Percentiles rank a stretch among this genome's conserved stretches.
phyloP scores from a whole-genome alignment of 1,139 yeast species.

The Keqinozyma sinolaborantium region DNA sequence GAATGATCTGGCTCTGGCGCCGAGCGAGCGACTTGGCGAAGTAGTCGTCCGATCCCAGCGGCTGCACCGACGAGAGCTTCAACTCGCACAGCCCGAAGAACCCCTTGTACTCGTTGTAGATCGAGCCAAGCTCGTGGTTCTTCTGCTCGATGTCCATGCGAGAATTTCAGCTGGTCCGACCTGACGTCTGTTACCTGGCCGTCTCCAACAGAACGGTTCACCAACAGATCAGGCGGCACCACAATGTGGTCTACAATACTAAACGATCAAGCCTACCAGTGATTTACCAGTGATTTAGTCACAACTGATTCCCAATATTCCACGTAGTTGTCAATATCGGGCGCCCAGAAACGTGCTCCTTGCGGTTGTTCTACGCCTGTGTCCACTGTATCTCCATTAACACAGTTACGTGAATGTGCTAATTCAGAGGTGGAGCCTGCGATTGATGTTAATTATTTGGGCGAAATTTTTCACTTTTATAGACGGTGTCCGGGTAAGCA shows the following conservation, averaged over 20 bases:
- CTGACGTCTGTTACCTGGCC: too few relatives aligned
- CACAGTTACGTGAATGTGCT: conserved; percentile 7
- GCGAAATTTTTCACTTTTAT: conserved; percentile 5
- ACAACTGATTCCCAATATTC: conserved; percentile 57
- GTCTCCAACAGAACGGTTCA: too few relatives aligned
- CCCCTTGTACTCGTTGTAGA: conserved; percentile 23
- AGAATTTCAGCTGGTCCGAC: too few relatives aligned
- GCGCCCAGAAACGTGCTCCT: conserved; percentile 60
- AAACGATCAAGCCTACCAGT: too few relatives aligned
- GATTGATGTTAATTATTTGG: conserved; percentile 37
- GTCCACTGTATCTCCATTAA: conserved; percentile 21
- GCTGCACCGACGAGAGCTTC: conserved; percentile 4
- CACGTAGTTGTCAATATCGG: conserved; percentile 47
- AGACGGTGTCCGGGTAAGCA: too few relatives aligned
- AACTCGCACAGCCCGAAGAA: conserved; percentile 24
- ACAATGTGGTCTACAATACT: too few relatives aligned
- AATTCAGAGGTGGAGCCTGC: conserved; percentile 37
- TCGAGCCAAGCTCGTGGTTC: conserved; percentile 20
- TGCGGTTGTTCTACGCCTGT: conserved; percentile 41
- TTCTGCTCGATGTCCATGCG: conserved; percentile 17
- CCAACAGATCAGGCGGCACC: too few relatives aligned
- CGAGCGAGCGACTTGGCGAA: conserved; percentile 2
- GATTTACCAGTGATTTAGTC: conserved; percentile 37
- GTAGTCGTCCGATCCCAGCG: conserved; percentile 3
- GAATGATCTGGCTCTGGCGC: conserved; percentile 10